Evolutionary conservation across 2,329 filamentous ascomycete species (phyloP).

Genomic region (Zalaria sp.): DNA sequence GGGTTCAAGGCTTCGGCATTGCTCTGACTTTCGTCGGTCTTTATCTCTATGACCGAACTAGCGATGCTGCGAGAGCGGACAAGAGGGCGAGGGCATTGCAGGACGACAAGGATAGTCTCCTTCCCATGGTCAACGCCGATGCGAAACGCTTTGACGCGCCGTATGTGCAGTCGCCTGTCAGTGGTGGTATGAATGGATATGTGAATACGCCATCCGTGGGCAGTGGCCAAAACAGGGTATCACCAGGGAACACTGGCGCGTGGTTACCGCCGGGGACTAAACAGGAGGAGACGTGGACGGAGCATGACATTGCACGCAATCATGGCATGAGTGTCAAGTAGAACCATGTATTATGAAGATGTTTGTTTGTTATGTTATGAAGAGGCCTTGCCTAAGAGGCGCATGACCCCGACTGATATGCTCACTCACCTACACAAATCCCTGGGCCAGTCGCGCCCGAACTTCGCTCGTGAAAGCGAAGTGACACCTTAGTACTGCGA

Average conservation of each 20-base stretch:
- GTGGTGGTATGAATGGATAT: conserved; percentile 13
- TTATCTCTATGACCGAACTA: conserved; percentile 90
- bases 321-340: too few species aligned
- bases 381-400: too few species aligned
- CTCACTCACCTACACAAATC: too few species aligned
- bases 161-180: conserved; percentile 1
- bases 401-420: too few species aligned
- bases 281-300: conserved; percentile 70
- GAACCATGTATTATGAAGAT: too few species aligned
- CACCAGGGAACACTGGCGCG: conserved; percentile 11
- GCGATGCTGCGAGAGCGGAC: conserved; percentile 76
- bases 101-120: conserved; percentile 46
- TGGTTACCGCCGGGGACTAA: conserved; percentile 71
- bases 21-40: conserved; percentile 78
- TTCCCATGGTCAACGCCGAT: conserved; percentile 41
- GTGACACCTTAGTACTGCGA: too few species aligned
- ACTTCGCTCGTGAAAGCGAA: too few species aligned
- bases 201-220: conserved; percentile 2
- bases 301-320: too few species aligned
- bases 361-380: too few species aligned
- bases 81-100: conserved; percentile 52
- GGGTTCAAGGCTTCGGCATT: conserved; percentile 72
- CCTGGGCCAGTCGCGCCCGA: too few species aligned
- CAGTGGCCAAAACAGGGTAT: conserved; percentile 11
- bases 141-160: conserved; percentile 16